Conservation (phyloP, 805 yeast species). For the Starmerella vaccinii region DNA sequence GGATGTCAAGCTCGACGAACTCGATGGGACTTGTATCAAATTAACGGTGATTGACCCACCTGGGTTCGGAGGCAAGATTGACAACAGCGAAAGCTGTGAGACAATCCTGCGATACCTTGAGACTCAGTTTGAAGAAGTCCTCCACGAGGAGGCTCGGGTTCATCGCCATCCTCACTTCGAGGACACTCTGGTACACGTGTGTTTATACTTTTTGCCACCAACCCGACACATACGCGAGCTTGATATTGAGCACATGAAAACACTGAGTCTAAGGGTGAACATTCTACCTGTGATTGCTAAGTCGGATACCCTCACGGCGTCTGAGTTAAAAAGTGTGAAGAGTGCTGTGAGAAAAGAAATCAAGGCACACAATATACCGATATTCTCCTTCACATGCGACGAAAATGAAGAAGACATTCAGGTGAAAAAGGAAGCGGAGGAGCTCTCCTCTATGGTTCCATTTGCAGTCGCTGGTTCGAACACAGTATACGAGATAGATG, state of each 20-base stretch:
- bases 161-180: constrained; percentile 68
- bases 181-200: constrained; percentile 73
- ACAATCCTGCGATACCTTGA: constrained; percentile 51
- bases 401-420: constrained; percentile 41
- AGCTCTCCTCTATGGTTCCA: constrained; percentile 44
- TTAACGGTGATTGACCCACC: constrained; percentile 60
- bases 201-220: constrained; percentile 63
- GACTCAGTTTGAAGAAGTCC: constrained; percentile 53
- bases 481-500: constrained; percentile 32
- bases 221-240: constrained; percentile 49
- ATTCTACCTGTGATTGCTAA: constrained; percentile 74
- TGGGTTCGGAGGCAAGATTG: constrained; percentile 66
- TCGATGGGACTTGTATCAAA: constrained; percentile 41
- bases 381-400: constrained; percentile 66
- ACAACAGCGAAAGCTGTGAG: constrained; percentile 41
- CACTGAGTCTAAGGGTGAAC: constrained; percentile 62
- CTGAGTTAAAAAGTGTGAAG: constrained; percentile 48
- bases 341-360: constrained; percentile 47
- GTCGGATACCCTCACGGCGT: constrained; percentile 64
- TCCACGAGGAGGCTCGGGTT: constrained; percentile 80
- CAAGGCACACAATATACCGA: constrained; percentile 46
- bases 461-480: constrained; percentile 52
- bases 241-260: constrained; percentile 62
- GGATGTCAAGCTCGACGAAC: constrained; percentile 42
- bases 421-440: constrained; percentile 29